phyloP scores from a whole-genome alignment of 768 basidiomycete genomes.

The Psilocybe azurescens region DNA sequence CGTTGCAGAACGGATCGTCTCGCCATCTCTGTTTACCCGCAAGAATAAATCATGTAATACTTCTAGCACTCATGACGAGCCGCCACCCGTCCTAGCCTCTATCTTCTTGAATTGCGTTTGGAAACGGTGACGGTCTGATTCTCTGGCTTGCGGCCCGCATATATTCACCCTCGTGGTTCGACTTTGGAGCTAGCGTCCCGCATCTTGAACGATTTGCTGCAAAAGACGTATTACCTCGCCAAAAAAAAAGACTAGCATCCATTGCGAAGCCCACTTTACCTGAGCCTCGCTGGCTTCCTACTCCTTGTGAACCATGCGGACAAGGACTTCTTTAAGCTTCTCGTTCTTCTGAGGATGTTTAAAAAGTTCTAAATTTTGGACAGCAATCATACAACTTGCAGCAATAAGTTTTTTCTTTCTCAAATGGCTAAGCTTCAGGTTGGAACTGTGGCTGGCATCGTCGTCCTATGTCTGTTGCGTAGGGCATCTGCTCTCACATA shows the following conservation, averaged over 20 bases:
- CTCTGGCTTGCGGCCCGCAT: slow-evolving; percentile 8
- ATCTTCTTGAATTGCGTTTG: not conserved
- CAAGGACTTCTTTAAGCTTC: not conserved
- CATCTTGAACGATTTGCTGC: not conserved
- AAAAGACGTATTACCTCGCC: not conserved
- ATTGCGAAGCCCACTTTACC: not conserved
- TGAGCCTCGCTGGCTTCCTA: slow-evolving; percentile 9
- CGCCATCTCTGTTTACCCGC: not conserved
- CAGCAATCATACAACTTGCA: not conserved
- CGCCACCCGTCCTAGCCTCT: not conserved
- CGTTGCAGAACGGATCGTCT: not conserved
- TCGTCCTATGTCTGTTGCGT: slow-evolving; percentile 18
- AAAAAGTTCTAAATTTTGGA: not conserved
- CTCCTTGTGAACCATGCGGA: slow-evolving; percentile 18
- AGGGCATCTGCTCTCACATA: slow-evolving; percentile 26
- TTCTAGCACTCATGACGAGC: slow-evolving; percentile 1
- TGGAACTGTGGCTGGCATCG: slow-evolving; percentile 10
- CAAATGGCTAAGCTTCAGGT: slow-evolving; percentile 18
- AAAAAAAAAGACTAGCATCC: not conserved
- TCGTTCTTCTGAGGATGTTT: not conserved
- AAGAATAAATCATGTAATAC: not conserved
- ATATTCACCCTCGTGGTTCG: not conserved
- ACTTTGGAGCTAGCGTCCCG: not conserved
- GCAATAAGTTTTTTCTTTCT: not conserved
- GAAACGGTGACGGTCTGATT: not conserved